Evolutionary conservation across 1,139 yeast species (phyloP), one percentile per base, ranked within the genome.

Genomic region (Yamadazyma mexicana): DNA sequence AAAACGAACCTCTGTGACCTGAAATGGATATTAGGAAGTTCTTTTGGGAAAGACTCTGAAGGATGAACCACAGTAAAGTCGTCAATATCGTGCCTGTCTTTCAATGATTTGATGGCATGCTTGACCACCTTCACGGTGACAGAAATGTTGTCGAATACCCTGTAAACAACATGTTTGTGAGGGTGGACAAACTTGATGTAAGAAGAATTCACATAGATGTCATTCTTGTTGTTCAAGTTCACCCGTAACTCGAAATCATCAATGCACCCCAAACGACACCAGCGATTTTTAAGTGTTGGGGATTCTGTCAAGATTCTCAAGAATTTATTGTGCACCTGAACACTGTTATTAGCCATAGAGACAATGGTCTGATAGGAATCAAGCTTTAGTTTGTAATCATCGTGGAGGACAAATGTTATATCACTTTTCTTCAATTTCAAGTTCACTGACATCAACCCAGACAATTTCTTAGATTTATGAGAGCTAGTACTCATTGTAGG

Each of bases 121-220:
- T 81, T 81, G 15, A 77, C 52, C 1, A 78, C 60, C 48, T 83
- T 83, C 4, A 71, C 51, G 10, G 80, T 61, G 1, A 80, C 68
- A 1, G 85, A 72, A 12, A 83, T 54, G 45, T 78, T 79, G 49
- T 83, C 89, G 58, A 84, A 81, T 4, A 83, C 59, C 45, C 70
- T 66, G 55, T 81, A 79, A 20, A 79, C 77, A 17, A 81, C 73
- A 54, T 83, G 79, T 17, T 73, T 68, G 51, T 77, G 75, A 2
- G 81, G 77, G 31, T 72, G 76, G 14, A 64, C 51, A 12, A 74
- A 51, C 16, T 69, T 55, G 15, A 79, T 61, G 24, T 59, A 48
- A 5, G 30, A 38, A 8, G 49, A 31, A 10, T 29, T 34, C 8
- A 49, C 11, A 16, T 12, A 35, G 2, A 45, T 9, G 5, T 44